phyloP scores from a whole-genome alignment of 306 rosid species.

The Coriaria nepalensis region DNA sequence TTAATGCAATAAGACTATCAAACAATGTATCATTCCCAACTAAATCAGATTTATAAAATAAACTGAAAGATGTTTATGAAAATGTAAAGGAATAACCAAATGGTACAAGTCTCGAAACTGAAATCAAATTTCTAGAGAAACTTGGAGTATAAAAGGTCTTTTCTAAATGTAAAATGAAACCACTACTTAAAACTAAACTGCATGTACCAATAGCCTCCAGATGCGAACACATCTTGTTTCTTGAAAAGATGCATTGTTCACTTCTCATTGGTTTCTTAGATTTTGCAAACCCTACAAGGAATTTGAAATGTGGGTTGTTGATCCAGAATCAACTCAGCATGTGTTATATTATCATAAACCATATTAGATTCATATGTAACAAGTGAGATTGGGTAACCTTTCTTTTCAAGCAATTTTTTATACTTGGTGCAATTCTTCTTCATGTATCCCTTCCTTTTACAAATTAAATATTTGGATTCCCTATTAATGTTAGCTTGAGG shows the following conservation, averaged over 20 bases:
- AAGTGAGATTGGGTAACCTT: not conserved
- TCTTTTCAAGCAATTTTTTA: conserved; percentile 4
- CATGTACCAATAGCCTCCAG: conserved; percentile 2
- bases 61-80: not conserved
- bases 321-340: conserved; percentile 10
- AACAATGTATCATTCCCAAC: not conserved
- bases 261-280: not conserved
- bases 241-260: conserved; percentile 9
- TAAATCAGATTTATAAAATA: not conserved
- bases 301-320: conserved; percentile 9
- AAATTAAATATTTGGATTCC: not conserved
- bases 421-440: conserved; percentile 1
- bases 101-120: conserved; percentile 3
- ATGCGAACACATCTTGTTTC: not conserved
- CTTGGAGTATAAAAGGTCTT: conserved; percentile 1
- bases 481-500: not conserved
- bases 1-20: not conserved
- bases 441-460: conserved; percentile 5
- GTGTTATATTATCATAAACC: conserved; percentile 4
- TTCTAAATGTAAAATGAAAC: conserved; percentile 5
- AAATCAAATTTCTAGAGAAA: conserved; percentile 7
- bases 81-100: conserved; percentile 1
- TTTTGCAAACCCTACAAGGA: not conserved
- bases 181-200: not conserved
- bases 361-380: conserved; percentile 9